phyloP scores from a whole-genome alignment of 805 yeast species.

The Jamesozyma spencerorum region DNA sequence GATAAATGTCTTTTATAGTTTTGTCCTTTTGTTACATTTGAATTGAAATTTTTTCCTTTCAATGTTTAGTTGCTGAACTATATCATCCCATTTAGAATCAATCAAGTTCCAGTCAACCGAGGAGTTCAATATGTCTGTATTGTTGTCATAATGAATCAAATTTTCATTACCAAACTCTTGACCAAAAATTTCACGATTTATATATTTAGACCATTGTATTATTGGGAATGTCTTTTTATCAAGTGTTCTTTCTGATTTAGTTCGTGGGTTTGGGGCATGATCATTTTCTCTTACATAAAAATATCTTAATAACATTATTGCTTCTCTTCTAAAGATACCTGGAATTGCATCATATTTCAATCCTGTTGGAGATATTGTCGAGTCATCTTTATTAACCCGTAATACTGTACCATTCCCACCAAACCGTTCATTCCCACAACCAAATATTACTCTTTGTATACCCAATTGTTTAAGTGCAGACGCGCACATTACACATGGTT shows the following conservation, averaged over 20 bases:
- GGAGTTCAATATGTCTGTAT: constrained; percentile 13
- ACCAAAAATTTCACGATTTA: constrained; percentile 43
- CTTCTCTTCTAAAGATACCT: constrained; percentile 72
- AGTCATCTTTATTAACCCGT: constrained; percentile 41
- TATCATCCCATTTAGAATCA: constrained; percentile 12
- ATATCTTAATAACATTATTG: constrained; percentile 67
- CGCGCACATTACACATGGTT: constrained; percentile 98
- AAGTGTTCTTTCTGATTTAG: constrained; percentile 58
- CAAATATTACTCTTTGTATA: constrained; percentile 67
- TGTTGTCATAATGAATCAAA: constrained; percentile 9
- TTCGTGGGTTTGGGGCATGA: constrained; percentile 72
- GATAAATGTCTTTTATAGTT: neutral
- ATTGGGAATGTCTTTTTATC: constrained; percentile 51
- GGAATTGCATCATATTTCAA: constrained; percentile 42
- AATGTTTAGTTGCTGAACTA: constrained; percentile 8
- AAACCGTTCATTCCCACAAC: constrained; percentile 90
- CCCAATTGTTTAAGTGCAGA: constrained; percentile 77
- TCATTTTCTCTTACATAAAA: constrained; percentile 82
- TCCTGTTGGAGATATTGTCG: constrained; percentile 9
- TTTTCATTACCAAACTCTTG: constrained; percentile 15
- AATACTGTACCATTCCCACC: constrained; percentile 94
- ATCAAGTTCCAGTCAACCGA: constrained; percentile 22
- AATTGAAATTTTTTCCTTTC: constrained; percentile 1
- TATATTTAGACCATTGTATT: constrained; percentile 45
- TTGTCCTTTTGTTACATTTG: neutral